Evolutionary conservation across 495 filamentous ascomycete species (phyloP).

Genomic region (Annulohypoxylon stygium): DNA sequence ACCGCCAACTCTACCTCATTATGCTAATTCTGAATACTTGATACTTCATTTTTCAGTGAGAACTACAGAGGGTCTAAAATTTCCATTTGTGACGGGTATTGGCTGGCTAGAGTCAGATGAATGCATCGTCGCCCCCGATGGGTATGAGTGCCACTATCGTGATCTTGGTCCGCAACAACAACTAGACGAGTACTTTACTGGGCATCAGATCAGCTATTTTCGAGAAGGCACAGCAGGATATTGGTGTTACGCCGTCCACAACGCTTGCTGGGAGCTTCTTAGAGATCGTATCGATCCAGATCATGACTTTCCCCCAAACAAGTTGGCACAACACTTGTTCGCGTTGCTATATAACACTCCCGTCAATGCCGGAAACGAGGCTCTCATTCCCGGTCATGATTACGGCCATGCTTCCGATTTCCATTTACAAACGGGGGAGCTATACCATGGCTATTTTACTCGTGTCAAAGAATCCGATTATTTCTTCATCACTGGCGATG

Average conservation of each 20-base stretch:
- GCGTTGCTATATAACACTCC: constrained; percentile 20
- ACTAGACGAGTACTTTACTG: constrained; percentile 10
- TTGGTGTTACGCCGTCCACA: constrained; percentile 29
- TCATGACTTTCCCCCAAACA: not conserved
- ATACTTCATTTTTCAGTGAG: constrained; percentile 1
- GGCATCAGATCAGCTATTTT: constrained; percentile 20
- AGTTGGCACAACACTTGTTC: constrained; percentile 15
- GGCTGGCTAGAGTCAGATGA: constrained; percentile 12
- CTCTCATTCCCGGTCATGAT: constrained; percentile 15
- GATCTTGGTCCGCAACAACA: constrained; percentile 10
- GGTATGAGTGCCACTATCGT: constrained; percentile 20
- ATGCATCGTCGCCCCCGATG: constrained; percentile 12
- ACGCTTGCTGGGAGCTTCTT: constrained; percentile 30
- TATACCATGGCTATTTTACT: not conserved
- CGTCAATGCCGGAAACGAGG: not conserved
- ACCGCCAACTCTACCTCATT: not conserved
- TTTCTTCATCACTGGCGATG: constrained; percentile 18
- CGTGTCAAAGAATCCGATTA: constrained; percentile 8
- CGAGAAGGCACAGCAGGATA: constrained; percentile 2
- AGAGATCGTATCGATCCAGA: constrained; percentile 24
- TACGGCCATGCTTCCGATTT: constrained; percentile 9
- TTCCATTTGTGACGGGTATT: constrained; percentile 16
- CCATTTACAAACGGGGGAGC: not conserved
- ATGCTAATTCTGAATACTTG: constrained; percentile 1
- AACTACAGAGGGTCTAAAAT: not conserved